phyloP scores from a whole-genome alignment of 768 basidiomycete species.

The Hortiboletus campestris region DNA sequence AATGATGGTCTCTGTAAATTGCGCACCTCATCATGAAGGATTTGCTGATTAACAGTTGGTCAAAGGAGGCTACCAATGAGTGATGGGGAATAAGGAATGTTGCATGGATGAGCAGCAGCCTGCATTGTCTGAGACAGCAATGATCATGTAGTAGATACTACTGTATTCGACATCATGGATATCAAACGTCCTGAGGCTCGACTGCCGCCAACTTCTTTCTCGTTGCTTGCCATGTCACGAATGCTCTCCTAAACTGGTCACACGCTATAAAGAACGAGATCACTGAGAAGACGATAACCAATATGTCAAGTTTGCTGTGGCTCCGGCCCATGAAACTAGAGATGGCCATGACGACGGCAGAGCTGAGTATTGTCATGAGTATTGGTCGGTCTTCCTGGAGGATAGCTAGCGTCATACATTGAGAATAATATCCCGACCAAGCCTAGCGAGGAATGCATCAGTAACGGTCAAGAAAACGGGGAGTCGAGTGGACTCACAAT shows the following conservation, averaged over 20 bases:
- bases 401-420: slow-evolving; percentile 8
- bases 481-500: slow-evolving; percentile 11
- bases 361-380: slow-evolving; percentile 7
- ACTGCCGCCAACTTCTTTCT: slow-evolving; percentile 9
- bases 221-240: slow-evolving; percentile 13
- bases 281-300: slow-evolving; percentile 15
- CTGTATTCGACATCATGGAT: background rate
- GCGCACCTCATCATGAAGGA: too few relatives aligned
- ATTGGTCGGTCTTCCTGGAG: background rate
- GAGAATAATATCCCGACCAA: slow-evolving; percentile 21
- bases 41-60: too few relatives aligned
- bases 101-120: too few relatives aligned
- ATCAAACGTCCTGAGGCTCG: slow-evolving; percentile 6
- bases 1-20: too few relatives aligned
- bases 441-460: slow-evolving; percentile 5
- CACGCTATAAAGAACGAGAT: slow-evolving; percentile 17
- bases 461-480: background rate
- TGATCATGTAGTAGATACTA: background rate
- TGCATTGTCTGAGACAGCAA: too few relatives aligned
- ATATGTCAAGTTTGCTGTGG: slow-evolving; percentile 16
- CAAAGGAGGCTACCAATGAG: too few relatives aligned
- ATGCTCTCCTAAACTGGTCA: slow-evolving; percentile 22
- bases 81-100: too few relatives aligned
- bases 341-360: slow-evolving; percentile 17
- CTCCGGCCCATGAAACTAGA: slow-evolving; percentile 1